Evolutionary conservation across 345 rosid genomes (phyloP).

Genomic region (Barbarea vulgaris): DNA sequence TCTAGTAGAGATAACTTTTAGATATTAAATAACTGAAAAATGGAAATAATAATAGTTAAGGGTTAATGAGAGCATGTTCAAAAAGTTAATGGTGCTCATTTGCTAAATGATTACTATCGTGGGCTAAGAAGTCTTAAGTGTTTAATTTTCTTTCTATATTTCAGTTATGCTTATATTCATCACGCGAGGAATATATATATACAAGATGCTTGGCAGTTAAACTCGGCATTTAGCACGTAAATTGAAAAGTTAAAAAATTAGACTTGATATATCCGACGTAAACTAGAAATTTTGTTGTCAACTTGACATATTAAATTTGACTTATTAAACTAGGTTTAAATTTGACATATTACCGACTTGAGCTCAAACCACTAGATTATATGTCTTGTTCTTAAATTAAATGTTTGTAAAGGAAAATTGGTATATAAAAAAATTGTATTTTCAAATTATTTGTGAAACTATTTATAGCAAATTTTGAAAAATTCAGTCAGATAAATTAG

Average conservation of each 20-base stretch:
- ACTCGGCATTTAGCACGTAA: not conserved
- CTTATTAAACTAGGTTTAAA: too few relatives aligned
- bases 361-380: too few relatives aligned
- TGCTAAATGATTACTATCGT: constrained; percentile 42
- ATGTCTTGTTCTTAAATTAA: too few relatives aligned
- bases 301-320: too few relatives aligned
- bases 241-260: not conserved
- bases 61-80: constrained; percentile 34
- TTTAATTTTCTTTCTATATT: not conserved
- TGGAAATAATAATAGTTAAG: constrained; percentile 15
- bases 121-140: constrained; percentile 22
- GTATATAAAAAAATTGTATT: too few relatives aligned
- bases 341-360: too few relatives aligned
- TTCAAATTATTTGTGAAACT: too few relatives aligned
- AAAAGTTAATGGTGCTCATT: constrained; percentile 40
- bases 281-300: not conserved
- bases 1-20: not conserved
- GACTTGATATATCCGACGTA: not conserved
- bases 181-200: not conserved
- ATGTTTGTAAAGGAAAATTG: not conserved
- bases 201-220: not conserved
- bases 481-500: not conserved
- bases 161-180: too few relatives aligned
- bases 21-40: constrained; percentile 6
- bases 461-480: not conserved